Evolutionary conservation across 352 stramenopile genomes (phyloP).

Genomic region (Aphanomyces cochlioides): DNA sequence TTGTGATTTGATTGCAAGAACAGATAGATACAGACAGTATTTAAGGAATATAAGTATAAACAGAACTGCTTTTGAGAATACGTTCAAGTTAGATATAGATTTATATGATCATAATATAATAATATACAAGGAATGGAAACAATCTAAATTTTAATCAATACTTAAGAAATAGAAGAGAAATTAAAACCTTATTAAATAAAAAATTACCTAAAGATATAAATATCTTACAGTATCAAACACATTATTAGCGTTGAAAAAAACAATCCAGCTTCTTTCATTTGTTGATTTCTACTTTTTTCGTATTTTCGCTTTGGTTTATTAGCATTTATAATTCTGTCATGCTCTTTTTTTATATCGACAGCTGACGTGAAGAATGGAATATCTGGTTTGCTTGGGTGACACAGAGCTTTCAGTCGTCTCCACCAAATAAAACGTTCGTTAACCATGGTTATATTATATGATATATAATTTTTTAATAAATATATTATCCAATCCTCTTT

Average conservation of each 20-base stretch:
- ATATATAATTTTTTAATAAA: slow-evolving; percentile 19
- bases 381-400: not conserved
- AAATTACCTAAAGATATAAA: slow-evolving; percentile 9
- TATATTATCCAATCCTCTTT: no score
- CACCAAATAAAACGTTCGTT: slow-evolving; percentile 18
- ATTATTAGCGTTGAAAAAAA: slow-evolving; percentile 1
- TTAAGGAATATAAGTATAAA: not conserved
- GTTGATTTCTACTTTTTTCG: slow-evolving; percentile 19
- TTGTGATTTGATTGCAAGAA: slow-evolving; percentile 1
- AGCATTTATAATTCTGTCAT: slow-evolving; percentile 15
- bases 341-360: slow-evolving; percentile 15
- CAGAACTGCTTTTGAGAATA: not conserved
- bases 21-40: not conserved
- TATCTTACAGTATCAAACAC: not conserved
- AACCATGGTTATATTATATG: slow-evolving; percentile 21
- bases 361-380: slow-evolving; percentile 13
- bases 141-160: slow-evolving; percentile 17
- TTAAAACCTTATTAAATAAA: not conserved
- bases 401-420: not conserved
- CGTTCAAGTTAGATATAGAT: slow-evolving; percentile 1
- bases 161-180: slow-evolving; percentile 12
- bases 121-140: not conserved
- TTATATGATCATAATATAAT: slow-evolving; percentile 11
- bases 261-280: slow-evolving; percentile 15
- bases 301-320: slow-evolving; percentile 22